phyloP scores from a whole-genome alignment of 2,329 filamentous ascomycete species.

The Penicillium sp. region DNA sequence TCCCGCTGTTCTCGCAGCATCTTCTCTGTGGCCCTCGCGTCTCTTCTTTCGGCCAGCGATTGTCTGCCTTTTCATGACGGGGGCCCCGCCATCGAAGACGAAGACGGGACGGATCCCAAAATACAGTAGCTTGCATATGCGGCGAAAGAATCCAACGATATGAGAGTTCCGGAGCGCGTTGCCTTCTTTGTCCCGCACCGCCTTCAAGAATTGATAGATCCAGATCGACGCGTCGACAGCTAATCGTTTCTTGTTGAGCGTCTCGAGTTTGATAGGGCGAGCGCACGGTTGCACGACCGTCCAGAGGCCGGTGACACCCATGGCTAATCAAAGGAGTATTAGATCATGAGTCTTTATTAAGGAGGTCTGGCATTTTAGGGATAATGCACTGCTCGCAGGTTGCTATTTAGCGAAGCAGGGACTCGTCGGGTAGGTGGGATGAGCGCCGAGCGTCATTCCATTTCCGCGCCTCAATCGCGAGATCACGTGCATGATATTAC shows the following conservation, averaged over 20 bases:
- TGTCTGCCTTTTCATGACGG: slow-evolving; percentile 84
- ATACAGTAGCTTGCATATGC: slow-evolving; percentile 96
- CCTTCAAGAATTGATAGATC: slow-evolving; percentile 99
- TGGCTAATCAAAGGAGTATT: slow-evolving; percentile 39
- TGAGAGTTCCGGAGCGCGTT: slow-evolving; percentile 95
- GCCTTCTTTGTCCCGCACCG: slow-evolving; percentile 96
- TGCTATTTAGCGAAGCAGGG: not conserved
- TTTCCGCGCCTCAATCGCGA: slow-evolving; percentile 8
- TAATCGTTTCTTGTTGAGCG: slow-evolving; percentile 91
- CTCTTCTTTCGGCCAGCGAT: slow-evolving; percentile 74
- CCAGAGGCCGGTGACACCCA: slow-evolving; percentile 99
- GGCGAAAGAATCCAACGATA: slow-evolving; percentile 94
- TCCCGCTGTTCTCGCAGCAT: slow-evolving; percentile 87
- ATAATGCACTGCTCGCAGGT: not conserved
- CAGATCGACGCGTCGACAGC: slow-evolving; percentile 98
- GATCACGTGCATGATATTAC: slow-evolving; percentile 24
- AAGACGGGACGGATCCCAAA: slow-evolving; percentile 96
- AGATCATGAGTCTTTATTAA: not conserved
- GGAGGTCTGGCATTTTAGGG: not conserved
- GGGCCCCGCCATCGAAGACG: slow-evolving; percentile 95
- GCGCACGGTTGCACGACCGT: slow-evolving; percentile 93
- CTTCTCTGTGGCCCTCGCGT: slow-evolving; percentile 84
- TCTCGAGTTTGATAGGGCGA: slow-evolving; percentile 92
- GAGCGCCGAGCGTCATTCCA: not conserved
- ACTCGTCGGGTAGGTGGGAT: not conserved